Base-by-base conservation (phyloP, 2,329 filamentous ascomycete genomes). In the Calonectria fujianensis region DNA sequence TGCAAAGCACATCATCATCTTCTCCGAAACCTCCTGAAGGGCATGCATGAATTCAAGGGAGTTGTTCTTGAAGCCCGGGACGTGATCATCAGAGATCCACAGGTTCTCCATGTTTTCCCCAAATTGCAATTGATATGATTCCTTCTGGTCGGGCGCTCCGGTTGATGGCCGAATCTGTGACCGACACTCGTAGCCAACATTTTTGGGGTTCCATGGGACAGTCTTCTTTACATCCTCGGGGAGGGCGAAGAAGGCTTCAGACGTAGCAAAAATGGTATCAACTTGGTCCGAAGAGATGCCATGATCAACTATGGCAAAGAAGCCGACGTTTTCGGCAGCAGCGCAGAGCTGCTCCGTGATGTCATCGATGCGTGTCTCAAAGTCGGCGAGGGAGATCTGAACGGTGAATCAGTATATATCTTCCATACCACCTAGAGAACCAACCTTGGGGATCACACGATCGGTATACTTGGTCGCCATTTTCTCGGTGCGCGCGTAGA, bases 111-210 rank as follows among this genome's bases (percentile, higher is more conserved):
- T 63, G 10, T 63, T 63, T 63, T 63, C 57, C 1, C 57, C 57
- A 41, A 63, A 63, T 20, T 63, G 57, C 4, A 63, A 37, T 7
- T 63, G 57, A 27, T 63, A 63, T 29, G 57, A 63, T 29, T 63
- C 57, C 37, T 63, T 63, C 24, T 63, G 57, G 14, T 63, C 57
- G 3, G 57, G 24, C 8, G 57, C 57, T 24, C 57, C 57, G 24
- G 57, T 63, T 8, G 57, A 63, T 18, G 57, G 57, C 5, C 57
- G n/a, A 39, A 63, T 63, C 13, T 63, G 57, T 9, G 57, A 63
- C 37, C 57, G 57, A 4, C 57, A 63, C 24, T 63, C 57, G 35
- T 63, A 41, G 13, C 57, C 57, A 41, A 63, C 57, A 29, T 63
- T 63, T 29, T 16, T 37, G 11, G 57, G 57, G 35, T 13, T 63